These are phyloP conservation scores for Flaveria floridana DNA, from an alignment of 140 eudicot species.

Conservation along the genomic window DNA sequence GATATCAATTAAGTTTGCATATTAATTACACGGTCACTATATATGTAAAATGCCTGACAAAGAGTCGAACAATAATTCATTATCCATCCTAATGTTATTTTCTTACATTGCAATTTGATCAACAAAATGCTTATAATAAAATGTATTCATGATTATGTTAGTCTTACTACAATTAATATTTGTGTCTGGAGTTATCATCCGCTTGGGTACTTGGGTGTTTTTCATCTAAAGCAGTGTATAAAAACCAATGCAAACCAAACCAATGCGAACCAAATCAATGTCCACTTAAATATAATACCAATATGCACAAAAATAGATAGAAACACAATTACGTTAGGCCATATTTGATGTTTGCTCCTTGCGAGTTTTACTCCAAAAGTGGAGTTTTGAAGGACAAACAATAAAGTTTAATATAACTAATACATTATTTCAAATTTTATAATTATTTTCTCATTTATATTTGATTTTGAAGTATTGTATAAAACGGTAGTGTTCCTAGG, in stretches of 20 bases:
- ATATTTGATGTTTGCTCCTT: not conserved
- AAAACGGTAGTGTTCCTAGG: too few relatives aligned
- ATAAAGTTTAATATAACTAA: too few relatives aligned
- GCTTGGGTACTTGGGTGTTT: not conserved
- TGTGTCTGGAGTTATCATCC: not conserved
- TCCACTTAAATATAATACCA: not conserved
- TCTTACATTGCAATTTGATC: not conserved
- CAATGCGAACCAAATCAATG: not conserved
- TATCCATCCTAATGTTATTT: not conserved
- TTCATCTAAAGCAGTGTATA: not conserved
- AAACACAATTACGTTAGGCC: not conserved
- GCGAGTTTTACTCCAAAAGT: not conserved
- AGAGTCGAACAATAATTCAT: not conserved
- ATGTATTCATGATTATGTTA: not conserved
- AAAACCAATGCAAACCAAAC: constrained; percentile 2
- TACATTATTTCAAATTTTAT: not conserved
- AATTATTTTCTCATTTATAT: too few relatives aligned
- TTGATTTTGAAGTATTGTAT: not conserved
- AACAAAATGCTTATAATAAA: not conserved
- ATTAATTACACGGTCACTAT: not conserved
- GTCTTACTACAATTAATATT: not conserved
- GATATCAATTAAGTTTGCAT: not conserved
- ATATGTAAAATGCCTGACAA: not conserved
- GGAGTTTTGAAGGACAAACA: not conserved
- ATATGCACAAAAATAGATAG: constrained; percentile 5